phyloP scores from a whole-genome alignment of 2,329 filamentous ascomycete genomes.

The Beauveria australis region DNA sequence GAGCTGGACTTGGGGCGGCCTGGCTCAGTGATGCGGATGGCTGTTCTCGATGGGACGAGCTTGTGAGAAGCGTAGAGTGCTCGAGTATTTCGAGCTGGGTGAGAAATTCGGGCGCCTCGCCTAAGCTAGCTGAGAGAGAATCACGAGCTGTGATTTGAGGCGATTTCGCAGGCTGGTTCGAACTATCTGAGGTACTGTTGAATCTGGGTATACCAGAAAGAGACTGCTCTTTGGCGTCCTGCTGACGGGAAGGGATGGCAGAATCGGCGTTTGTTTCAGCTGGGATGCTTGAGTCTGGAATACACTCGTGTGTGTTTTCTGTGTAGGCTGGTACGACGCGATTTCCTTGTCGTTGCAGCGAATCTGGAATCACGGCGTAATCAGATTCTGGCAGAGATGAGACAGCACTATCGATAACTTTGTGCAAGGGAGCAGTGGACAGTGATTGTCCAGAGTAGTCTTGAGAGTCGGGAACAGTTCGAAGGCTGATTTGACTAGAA shows the following conservation, averaged over 20 bases:
- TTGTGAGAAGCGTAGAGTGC: background rate
- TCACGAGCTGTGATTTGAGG: background rate
- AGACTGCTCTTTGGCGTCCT: background rate
- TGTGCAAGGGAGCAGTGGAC: constrained; percentile 12
- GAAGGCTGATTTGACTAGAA: constrained; percentile 24
- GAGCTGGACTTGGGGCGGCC: background rate
- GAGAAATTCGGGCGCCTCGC: background rate
- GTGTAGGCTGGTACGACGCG: background rate
- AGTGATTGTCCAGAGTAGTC: constrained; percentile 23
- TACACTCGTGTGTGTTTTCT: background rate
- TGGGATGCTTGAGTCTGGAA: background rate
- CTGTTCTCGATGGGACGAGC: background rate
- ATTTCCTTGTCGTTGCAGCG: constrained; percentile 10
- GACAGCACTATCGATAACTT: constrained; percentile 6
- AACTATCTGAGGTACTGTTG: background rate
- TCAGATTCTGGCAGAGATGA: background rate
- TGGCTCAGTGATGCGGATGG: background rate
- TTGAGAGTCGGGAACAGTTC: constrained; percentile 38
- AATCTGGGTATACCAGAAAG: background rate
- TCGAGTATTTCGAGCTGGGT: background rate
- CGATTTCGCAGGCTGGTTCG: background rate
- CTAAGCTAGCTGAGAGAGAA: background rate
- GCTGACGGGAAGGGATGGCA: constrained; percentile 1
- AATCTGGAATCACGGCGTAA: constrained; percentile 13
- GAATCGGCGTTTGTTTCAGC: background rate